These are phyloP conservation scores for Globisporangium radiosum DNA, from an alignment of 352 stramenopile genomes.

Conservation along the genomic window DNA sequence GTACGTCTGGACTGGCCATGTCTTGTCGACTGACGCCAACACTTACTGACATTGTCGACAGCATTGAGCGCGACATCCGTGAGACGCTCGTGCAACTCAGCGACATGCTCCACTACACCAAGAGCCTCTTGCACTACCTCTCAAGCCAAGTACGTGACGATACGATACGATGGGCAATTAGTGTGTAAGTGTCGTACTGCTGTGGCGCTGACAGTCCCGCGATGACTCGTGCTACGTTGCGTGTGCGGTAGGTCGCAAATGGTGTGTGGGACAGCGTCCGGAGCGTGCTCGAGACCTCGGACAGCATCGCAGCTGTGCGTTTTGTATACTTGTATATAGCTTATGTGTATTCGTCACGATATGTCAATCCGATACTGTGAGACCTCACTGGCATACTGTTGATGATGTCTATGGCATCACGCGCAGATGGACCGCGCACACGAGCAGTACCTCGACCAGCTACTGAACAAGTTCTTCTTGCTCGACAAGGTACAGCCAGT, in stretches of 20 bases:
- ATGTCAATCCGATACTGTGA: too few species aligned
- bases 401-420: not conserved
- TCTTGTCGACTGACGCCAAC: not conserved
- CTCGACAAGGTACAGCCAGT: conserved; percentile 45
- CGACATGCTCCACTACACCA: conserved; percentile 76
- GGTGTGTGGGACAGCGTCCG: conserved; percentile 17
- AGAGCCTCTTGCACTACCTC: conserved; percentile 61
- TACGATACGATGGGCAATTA: too few species aligned
- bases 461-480: conserved; percentile 68
- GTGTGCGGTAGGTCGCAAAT: conserved; percentile 17
- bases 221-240: too few species aligned
- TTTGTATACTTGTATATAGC: not conserved
- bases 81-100: conserved; percentile 39
- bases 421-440: conserved; percentile 53
- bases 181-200: too few species aligned
- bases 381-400: not conserved
- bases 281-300: conserved; percentile 14
- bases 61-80: conserved; percentile 38
- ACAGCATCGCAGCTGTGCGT: conserved; percentile 16
- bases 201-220: too few species aligned
- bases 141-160: conserved; percentile 39
- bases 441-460: conserved; percentile 49
- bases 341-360: conserved; percentile 5
- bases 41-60: conserved; percentile 8
- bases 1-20: too few species aligned